Evolutionary conservation across 2,329 filamentous ascomycete genomes (phyloP).

Genomic region (Microdochium trichocladiopsis): DNA sequence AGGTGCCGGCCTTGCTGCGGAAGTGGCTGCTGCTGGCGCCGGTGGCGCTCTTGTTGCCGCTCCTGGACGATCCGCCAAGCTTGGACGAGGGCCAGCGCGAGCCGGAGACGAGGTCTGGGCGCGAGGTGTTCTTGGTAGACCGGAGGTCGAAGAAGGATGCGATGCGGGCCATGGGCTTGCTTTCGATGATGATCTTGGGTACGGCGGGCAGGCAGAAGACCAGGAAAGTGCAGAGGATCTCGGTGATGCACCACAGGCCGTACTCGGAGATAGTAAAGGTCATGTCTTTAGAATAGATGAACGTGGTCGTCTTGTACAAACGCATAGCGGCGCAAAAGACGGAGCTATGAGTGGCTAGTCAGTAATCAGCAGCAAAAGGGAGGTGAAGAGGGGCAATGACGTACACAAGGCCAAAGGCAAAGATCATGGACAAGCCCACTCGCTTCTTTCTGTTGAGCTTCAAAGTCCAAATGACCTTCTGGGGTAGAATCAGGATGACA

Average conservation of each 20-base stretch:
- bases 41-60: neutral
- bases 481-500: conserved; percentile 36
- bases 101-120: neutral
- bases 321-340: conserved; percentile 25
- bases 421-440: conserved; percentile 11
- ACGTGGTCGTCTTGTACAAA: conserved; percentile 22
- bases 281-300: conserved; percentile 17
- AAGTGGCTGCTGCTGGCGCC: neutral
- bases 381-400: no score
- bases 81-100: neutral
- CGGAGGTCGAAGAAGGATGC: neutral
- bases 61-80: neutral
- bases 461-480: conserved; percentile 38
- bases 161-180: conserved; percentile 1
- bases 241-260: conserved; percentile 34
- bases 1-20: neutral
- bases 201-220: conserved; percentile 29
- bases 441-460: conserved; percentile 30
- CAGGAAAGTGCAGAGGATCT: conserved; percentile 38
- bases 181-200: conserved; percentile 25
- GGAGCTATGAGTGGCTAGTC: no score
- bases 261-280: conserved; percentile 30
- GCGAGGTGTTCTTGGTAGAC: neutral
- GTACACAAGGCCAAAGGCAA: conserved; percentile 11
- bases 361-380: no score